Conservation (phyloP, 768 basidiomycete genomes). For the Grammothele lineata region DNA sequence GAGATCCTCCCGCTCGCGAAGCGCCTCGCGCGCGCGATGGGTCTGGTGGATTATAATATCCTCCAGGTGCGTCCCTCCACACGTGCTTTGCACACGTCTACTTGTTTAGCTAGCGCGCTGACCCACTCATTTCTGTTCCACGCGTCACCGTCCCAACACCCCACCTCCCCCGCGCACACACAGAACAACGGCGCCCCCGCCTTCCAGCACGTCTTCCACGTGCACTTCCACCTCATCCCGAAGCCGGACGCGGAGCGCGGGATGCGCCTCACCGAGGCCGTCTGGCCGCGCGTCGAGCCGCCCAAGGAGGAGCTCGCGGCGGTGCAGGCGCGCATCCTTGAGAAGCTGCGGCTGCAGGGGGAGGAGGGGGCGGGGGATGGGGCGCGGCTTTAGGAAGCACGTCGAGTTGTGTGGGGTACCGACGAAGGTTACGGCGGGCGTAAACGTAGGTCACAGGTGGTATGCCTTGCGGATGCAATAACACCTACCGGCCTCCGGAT, state of each 20-base stretch:
- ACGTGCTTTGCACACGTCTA: background rate
- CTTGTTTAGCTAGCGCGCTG: too few relatives aligned
- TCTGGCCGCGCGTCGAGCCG: constrained; percentile 54
- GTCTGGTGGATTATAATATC: constrained; percentile 78
- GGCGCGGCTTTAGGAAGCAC: too few relatives aligned
- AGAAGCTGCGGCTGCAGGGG: too few relatives aligned
- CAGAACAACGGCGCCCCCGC: constrained; percentile 66
- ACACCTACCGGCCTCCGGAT: too few relatives aligned
- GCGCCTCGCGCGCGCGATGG: constrained; percentile 76
- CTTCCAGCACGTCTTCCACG: constrained; percentile 68
- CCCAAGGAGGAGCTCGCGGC: constrained; percentile 4
- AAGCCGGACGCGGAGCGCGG: constrained; percentile 75
- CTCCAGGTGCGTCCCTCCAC: constrained; percentile 46
- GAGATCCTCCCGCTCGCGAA: constrained; percentile 83
- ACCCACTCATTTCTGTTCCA: background rate
- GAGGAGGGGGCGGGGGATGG: too few relatives aligned
- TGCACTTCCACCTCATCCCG: constrained; percentile 92
- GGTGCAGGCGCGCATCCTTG: constrained; percentile 4
- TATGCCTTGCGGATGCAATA: too few relatives aligned
- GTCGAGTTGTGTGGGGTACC: too few relatives aligned
- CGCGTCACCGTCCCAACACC: background rate
- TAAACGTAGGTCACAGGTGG: too few relatives aligned
- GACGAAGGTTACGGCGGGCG: too few relatives aligned
- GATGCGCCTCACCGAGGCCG: constrained; percentile 49
- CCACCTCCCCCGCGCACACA: too few relatives aligned